A percentile compares a stretch with the other conserved stretches of the same genome.
phyloP scores from a whole-genome alignment of 371 early-diverging fungal species.

The Mucor circinelloides region DNA sequence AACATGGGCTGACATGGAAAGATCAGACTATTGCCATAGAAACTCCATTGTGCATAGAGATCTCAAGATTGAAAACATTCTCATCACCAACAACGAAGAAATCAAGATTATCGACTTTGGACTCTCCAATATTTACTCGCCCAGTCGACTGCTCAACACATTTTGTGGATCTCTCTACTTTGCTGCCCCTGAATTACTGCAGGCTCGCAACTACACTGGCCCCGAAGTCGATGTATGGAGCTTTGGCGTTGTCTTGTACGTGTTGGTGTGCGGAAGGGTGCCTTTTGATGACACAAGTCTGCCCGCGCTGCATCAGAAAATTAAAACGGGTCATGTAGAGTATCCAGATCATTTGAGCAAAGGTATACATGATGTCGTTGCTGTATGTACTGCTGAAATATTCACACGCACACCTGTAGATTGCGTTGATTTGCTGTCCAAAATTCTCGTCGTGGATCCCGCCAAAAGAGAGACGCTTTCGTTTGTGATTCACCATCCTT shows the following conservation, averaged over 20 bases:
- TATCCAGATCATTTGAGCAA: constrained; percentile 49
- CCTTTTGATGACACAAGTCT: constrained; percentile 86
- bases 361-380: constrained; percentile 21
- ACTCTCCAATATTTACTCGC: constrained; percentile 81
- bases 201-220: constrained; percentile 80
- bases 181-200: constrained; percentile 87
- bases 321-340: constrained; percentile 56
- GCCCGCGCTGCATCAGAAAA: constrained; percentile 65
- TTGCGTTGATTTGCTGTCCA: constrained; percentile 65
- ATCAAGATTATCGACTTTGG: constrained; percentile 88
- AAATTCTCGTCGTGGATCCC: constrained; percentile 68
- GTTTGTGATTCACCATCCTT: constrained; percentile 64
- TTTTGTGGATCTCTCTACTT: constrained; percentile 86
- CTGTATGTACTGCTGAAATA: not conserved
- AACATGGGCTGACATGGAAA: not conserved
- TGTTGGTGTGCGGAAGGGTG: constrained; percentile 79
- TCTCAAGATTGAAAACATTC: constrained; percentile 97
- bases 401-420: not conserved
- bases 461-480: constrained; percentile 60
- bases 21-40: constrained; percentile 58
- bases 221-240: constrained; percentile 95
- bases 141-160: constrained; percentile 64
- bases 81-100: constrained; percentile 67
- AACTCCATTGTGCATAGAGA: constrained; percentile 84
- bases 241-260: constrained; percentile 88